These are phyloP conservation scores for Candida broadrunensis DNA, from an alignment of 805 yeast species.

Conservation along the genomic window DNA sequence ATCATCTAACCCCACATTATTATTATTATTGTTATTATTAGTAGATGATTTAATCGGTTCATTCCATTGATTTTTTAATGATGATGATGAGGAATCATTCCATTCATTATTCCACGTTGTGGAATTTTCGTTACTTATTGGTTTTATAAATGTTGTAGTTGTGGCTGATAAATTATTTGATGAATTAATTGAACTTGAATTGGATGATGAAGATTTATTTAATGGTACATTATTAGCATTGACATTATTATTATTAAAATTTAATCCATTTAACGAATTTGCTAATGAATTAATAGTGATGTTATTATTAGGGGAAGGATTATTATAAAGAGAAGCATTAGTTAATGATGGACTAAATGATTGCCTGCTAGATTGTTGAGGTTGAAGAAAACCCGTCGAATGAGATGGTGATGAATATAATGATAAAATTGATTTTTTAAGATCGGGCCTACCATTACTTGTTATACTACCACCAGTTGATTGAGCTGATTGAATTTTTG, in stretches of 20 bases:
- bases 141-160: constrained; percentile 1
- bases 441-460: constrained; percentile 60
- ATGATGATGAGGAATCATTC: constrained; percentile 21
- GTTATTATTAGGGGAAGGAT: not conserved
- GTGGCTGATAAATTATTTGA: constrained; percentile 1
- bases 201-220: constrained; percentile 1
- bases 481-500: constrained; percentile 25
- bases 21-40: constrained; percentile 3
- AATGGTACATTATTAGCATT: constrained; percentile 1
- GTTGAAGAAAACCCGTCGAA: constrained; percentile 39
- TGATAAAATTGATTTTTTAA: constrained; percentile 88
- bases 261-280: constrained; percentile 22
- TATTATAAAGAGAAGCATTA: not conserved
- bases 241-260: constrained; percentile 8
- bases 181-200: constrained; percentile 8
- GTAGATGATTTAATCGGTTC: not conserved
- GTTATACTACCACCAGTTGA: constrained; percentile 32
- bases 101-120: constrained; percentile 31
- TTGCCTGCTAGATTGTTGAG: constrained; percentile 2
- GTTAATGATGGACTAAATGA: constrained; percentile 1
- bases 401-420: constrained; percentile 65
- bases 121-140: constrained; percentile 2
- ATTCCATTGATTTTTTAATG: constrained; percentile 4
- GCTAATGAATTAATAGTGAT: constrained; percentile 11
- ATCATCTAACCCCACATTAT: constrained; percentile 42